Evolutionary conservation across 768 basidiomycete genomes (phyloP), one percentile per base, ranked within the genome.

Genomic region (Pulveroboletus ravenelii): DNA sequence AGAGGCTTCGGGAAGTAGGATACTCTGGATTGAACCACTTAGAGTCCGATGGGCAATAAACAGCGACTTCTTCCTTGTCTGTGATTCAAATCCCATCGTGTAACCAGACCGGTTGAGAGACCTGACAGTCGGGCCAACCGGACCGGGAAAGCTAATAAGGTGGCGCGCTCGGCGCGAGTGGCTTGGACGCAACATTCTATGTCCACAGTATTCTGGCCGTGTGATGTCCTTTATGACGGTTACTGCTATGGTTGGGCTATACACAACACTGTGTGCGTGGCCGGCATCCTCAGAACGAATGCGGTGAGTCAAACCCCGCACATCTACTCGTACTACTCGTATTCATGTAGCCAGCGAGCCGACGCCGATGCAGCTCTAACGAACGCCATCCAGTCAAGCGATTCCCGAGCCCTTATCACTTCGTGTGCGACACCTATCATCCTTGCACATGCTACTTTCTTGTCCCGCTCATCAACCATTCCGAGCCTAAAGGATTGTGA

Each of bases 241-340:
- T 72, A 79, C 46, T 74, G 76, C 55, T 85, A 82, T 58, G 84
- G 84, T 10, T 86, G 84, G 84, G 53, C 65, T 8, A 57, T 56
- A 10, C 78, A 78, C 29, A 62, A 68, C 31, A 49, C 41, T 3
- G 62, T 77, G 3, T 81, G 79, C 58, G 74, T 84, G 14, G 79
- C 75, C 14, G 82, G 82, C 3, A 68, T 81, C 27, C 43, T 83
- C 15, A 58, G 69, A 10, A 62, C 56, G 3, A 52, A 59, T 3
- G 54, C 66, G 34, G 77, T 78, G 56, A 50, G 70, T 48, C 34
- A 10, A 35, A 7, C 10, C 25, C 25, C 14, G 39, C 25, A 34
- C 20, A 41, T 17, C 1, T 49, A n/a, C 12, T 23, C 34, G 25
- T n/a, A 25, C 38, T 36, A 23, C 34, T 53, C 55, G 51, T 38